phyloP scores from a whole-genome alignment of 1,139 yeast species.

The Geotrichum klebahnii region DNA sequence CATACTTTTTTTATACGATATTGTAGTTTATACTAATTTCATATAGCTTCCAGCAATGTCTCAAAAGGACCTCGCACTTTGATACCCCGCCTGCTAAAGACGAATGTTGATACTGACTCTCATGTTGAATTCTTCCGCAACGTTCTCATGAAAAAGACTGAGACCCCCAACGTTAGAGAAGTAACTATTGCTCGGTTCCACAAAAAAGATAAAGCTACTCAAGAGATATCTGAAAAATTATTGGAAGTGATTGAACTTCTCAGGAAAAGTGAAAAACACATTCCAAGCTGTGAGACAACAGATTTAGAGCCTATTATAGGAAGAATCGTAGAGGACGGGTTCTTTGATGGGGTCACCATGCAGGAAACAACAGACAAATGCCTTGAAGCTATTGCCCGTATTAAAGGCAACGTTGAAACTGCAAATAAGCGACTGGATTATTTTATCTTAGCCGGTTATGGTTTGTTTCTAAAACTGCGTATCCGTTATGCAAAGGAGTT shows the following conservation, averaged over 20 bases:
- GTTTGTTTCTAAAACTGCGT: constrained; percentile 3
- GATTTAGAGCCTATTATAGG: constrained; percentile 12
- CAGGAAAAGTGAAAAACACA: constrained; percentile 4
- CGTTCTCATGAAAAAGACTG: neutral
- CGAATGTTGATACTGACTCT: neutral
- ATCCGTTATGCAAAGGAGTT: constrained; percentile 1
- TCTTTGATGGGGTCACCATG: constrained; percentile 11
- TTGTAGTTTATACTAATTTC: too few relatives aligned
- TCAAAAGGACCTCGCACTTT: too few relatives aligned
- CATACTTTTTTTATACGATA: too few relatives aligned
- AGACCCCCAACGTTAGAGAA: neutral
- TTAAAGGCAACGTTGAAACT: constrained; percentile 7
- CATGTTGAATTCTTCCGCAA: neutral
- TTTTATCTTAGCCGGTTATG: constrained; percentile 7
- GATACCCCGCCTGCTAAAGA: neutral
- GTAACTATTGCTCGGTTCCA: neutral
- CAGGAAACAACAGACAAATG: constrained; percentile 10
- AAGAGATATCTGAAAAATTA: neutral
- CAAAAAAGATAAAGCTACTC: neutral
- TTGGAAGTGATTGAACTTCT: constrained; percentile 2
- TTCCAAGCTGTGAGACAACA: constrained; percentile 1
- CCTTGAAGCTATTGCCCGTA: neutral
- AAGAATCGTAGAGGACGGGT: constrained; percentile 11
- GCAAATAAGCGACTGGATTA: constrained; percentile 11
- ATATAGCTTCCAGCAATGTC: too few relatives aligned